A percentile compares a stretch with the other conserved stretches of the same genome.
Conservation (phyloP, 192 early-diverging fungal genomes). For the Physocladia obscura region DNA sequence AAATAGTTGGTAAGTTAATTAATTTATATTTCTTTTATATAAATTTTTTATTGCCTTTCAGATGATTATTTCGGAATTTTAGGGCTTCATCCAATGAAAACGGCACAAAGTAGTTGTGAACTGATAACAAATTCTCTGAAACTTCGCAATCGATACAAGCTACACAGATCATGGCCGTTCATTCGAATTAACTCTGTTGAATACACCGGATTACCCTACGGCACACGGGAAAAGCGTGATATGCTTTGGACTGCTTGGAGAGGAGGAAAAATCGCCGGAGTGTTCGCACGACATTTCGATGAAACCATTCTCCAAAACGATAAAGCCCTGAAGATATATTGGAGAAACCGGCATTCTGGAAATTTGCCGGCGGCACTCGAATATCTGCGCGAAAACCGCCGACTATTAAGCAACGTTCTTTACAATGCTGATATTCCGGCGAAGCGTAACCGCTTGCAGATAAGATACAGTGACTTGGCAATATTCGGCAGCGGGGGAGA, state of each 20-base stretch:
- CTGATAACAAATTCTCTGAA: background rate
- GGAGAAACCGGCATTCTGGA: constrained; percentile 35
- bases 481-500: constrained; percentile 42
- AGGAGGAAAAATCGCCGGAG: constrained; percentile 36
- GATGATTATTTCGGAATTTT: background rate
- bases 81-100: background rate
- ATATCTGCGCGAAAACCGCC: constrained; percentile 27
- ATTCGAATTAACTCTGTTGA: constrained; percentile 14
- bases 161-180: background rate
- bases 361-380: constrained; percentile 17
- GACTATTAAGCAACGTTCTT: constrained; percentile 22
- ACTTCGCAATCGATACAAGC: background rate
- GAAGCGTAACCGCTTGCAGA: constrained; percentile 38
- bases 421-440: constrained; percentile 34
- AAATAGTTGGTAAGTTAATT: background rate
- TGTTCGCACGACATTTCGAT: constrained; percentile 47
- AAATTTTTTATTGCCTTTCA: background rate
- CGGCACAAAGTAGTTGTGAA: background rate
- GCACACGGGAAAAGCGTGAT: constrained; percentile 35
- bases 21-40: background rate
- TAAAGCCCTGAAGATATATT: constrained; percentile 32
- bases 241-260: constrained; percentile 45
- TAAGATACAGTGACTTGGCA: constrained; percentile 39
- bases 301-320: constrained; percentile 41
- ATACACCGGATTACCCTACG: constrained; percentile 19